These are phyloP conservation scores for Cerioporus squamosus DNA, from an alignment of 1,284 basidiomycete genomes.

Conservation along the genomic window DNA sequence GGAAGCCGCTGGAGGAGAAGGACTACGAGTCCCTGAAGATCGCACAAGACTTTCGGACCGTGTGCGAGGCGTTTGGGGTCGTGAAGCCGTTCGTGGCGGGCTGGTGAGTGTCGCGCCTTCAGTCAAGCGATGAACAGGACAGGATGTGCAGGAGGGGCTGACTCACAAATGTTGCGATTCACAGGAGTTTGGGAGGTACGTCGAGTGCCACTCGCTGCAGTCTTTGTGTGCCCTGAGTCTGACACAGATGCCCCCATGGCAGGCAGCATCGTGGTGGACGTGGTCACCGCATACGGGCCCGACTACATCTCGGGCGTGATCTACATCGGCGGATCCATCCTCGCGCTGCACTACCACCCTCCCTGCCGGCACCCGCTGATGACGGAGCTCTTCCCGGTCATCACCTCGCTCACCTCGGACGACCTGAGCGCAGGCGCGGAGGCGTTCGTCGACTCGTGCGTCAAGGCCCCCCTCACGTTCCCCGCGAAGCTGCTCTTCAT, in stretches of 20 bases:
- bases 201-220: not conserved
- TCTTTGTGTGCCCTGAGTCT: not conserved
- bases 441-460: conserved; percentile 38
- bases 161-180: not conserved
- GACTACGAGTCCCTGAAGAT: conserved; percentile 35
- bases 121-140: not conserved
- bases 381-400: conserved; percentile 30
- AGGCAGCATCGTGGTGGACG: conserved; percentile 42
- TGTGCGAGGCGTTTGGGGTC: conserved; percentile 38
- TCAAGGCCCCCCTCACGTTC: conserved; percentile 35
- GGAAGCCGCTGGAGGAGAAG: conserved; percentile 27
- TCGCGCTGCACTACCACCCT: conserved; percentile 26
- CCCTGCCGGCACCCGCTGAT: conserved; percentile 38
- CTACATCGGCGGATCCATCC: conserved; percentile 36
- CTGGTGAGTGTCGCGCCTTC: conserved; percentile 37
- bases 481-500: conserved; percentile 37
- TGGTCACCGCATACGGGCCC: conserved; percentile 39
- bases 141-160: too few relatives aligned
- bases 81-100: conserved; percentile 40
- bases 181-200: conserved; percentile 45
- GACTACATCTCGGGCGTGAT: conserved; percentile 41
- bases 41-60: conserved; percentile 42
- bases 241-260: not conserved
- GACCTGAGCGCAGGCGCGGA: conserved; percentile 33
- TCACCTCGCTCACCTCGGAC: conserved; percentile 34